These are phyloP conservation scores for Diaporthe sp. DNA, from an alignment of 2,329 filamentous ascomycete genomes.

Conservation along the genomic window DNA sequence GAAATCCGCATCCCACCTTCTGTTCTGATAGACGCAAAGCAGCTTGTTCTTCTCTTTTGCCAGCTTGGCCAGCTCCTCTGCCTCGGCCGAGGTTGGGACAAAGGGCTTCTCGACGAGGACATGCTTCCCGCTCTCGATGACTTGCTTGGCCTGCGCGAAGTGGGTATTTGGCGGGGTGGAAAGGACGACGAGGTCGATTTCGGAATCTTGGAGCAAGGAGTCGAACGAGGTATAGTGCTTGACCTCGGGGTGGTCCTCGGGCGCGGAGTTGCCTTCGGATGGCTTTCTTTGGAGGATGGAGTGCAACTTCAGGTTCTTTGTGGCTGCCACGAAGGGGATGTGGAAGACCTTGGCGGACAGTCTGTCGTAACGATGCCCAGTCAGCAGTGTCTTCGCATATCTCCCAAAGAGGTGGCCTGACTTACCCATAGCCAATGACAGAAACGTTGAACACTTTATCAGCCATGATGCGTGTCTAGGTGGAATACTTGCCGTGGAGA, in stretches of 20 bases:
- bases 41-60: conserved; percentile 65
- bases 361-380: conserved; percentile 49
- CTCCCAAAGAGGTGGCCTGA: conserved; percentile 4
- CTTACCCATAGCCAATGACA: conserved; percentile 48
- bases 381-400: neutral
- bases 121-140: conserved; percentile 80
- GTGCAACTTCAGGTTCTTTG: conserved; percentile 76
- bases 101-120: conserved; percentile 89
- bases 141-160: conserved; percentile 73
- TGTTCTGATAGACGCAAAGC: conserved; percentile 81
- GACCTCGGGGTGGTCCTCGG: conserved; percentile 74
- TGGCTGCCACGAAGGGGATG: conserved; percentile 80
- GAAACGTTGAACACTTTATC: conserved; percentile 48
- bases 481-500: neutral
- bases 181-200: conserved; percentile 78
- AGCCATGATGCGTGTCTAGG: neutral
- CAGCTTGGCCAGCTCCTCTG: conserved; percentile 71
- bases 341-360: conserved; percentile 77
- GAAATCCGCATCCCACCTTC: conserved; percentile 85
- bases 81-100: conserved; percentile 78
- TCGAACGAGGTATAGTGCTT: conserved; percentile 75
- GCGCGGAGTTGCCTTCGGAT: conserved; percentile 73
- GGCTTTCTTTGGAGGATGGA: conserved; percentile 83
- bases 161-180: conserved; percentile 81
- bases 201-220: conserved; percentile 74